Evolutionary conservation across 1,284 basidiomycete species (phyloP).

Genomic region (Mycosarcoma maydis): DNA sequence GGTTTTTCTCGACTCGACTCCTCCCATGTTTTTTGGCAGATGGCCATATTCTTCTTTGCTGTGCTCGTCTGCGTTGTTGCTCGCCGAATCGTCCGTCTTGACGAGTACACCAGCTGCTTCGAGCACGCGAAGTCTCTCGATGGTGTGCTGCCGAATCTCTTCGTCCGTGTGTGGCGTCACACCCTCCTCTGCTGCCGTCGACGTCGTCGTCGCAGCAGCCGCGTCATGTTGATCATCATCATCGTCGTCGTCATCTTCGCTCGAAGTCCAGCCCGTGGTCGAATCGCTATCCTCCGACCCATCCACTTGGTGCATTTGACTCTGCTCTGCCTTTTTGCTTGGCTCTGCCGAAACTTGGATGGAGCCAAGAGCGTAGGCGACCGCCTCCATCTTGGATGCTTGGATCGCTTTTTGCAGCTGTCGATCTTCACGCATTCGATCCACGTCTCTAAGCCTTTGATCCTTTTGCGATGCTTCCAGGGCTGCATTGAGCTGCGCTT

Average conservation of each 20-base stretch:
- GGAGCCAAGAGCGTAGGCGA: conserved; percentile 32
- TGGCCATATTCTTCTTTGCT: conserved; percentile 2
- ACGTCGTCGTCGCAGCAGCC: neutral
- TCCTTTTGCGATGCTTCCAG: conserved; percentile 33
- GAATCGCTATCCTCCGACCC: conserved; percentile 64
- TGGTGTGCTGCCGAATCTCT: conserved; percentile 75
- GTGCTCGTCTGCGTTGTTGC: neutral
- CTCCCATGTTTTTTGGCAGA: neutral
- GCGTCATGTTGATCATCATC: conserved; percentile 68
- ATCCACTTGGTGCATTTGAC: conserved; percentile 44
- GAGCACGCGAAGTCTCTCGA: conserved; percentile 81
- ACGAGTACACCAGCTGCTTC: conserved; percentile 87
- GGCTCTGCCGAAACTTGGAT: conserved; percentile 5
- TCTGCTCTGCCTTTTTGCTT: neutral
- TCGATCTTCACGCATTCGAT: conserved; percentile 34
- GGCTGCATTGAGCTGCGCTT: conserved; percentile 28
- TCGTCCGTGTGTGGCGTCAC: conserved; percentile 66
- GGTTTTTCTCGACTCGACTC: conserved; percentile 1
- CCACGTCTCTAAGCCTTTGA: conserved; percentile 18
- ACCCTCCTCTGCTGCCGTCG: conserved; percentile 24
- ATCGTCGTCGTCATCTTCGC: conserved; percentile 69
- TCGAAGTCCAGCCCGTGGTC: conserved; percentile 70
- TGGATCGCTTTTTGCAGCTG: conserved; percentile 46
- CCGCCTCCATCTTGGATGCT: conserved; percentile 48
- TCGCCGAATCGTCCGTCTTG: conserved; percentile 65